Evolutionary conservation across 805 yeast genomes (phyloP), one percentile per base, ranked within the genome.

Genomic region (Sporopachydermia quercuum): DNA sequence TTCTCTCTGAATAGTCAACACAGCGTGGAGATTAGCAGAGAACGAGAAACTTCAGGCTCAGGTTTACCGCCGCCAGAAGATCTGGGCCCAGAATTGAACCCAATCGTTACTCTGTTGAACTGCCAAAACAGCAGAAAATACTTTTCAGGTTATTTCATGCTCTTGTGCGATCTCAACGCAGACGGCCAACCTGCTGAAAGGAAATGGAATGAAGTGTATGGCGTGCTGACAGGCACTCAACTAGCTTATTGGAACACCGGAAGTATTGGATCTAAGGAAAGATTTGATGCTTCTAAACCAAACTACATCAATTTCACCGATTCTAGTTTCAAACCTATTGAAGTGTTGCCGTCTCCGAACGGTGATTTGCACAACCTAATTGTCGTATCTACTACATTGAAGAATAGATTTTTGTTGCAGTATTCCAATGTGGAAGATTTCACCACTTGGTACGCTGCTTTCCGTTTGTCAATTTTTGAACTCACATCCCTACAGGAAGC

Each of bases 161-260:
- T 82, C 5, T 62, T 80, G 44, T 75, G 77, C 48, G 89, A 81
- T 49, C 61, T 82, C 48, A 76, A 77, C 51, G 73, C 82, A 17
- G 95, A 89, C 48, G 98, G 98, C 5, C 71, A 77, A 41, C 87
- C 95, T 0, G 57, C 62, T 3, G 82, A 78, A 38, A 66, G 96
- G 37, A 69, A 70, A 50, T 91, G 98, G 98, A 68, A 70, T 40
- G 96, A 91, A 60, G 95, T 87, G 16, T 91, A 82, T 56, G 97
- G 94, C 36, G 84, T 83, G 13, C 63, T 91, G 35, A 75, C 84
- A 3, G 98, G 98, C 15, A 83, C 84, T 43, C 94, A 89, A 51
- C 63, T 91, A 44, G 93, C 96, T 0, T 72, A 84, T 45, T 91
- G 97, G 96, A 86, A 86, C 54, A 84, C 85, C 2, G 75, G 74